Conservation (phyloP, 2,329 filamentous ascomycete species). For the Ophiocordyceps sinensis region DNA sequence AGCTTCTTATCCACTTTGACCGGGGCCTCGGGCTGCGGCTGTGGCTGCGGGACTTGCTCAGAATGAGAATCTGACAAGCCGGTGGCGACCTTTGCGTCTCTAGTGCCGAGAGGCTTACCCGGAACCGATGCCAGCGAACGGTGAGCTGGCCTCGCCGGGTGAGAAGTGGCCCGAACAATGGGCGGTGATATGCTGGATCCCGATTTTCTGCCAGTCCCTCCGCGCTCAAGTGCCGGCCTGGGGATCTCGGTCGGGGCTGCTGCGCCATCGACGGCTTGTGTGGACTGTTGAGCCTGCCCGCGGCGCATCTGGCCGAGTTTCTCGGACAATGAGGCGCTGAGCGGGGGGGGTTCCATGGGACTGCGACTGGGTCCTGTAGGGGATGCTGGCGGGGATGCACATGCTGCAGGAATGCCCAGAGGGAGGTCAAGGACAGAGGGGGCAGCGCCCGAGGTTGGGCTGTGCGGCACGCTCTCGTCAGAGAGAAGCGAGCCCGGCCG, state of each 20-base stretch:
- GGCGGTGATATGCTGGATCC: conserved; percentile 34
- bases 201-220: conserved; percentile 25
- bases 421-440: background rate
- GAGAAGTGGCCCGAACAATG: conserved; percentile 37
- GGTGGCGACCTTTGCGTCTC: conserved; percentile 17
- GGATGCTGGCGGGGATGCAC: conserved; percentile 9
- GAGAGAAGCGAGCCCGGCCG: background rate
- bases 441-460: background rate
- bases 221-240: conserved; percentile 17
- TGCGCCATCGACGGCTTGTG: conserved; percentile 8
- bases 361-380: conserved; percentile 7
- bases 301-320: conserved; percentile 37
- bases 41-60: conserved; percentile 8
- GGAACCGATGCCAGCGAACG: conserved; percentile 27
- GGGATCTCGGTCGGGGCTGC: conserved; percentile 7
- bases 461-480: background rate
- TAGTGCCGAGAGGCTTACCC: conserved; percentile 24
- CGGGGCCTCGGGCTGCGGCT: conserved; percentile 19
- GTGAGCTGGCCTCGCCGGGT: conserved; percentile 31
- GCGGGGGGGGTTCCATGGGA: conserved; percentile 5
- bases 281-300: conserved; percentile 22
- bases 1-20: conserved; percentile 58
- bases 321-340: conserved; percentile 22
- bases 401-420: background rate
- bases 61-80: background rate